These are phyloP conservation scores for Ogataea pignaliae DNA, from an alignment of 805 yeast species.

Conservation along the genomic window DNA sequence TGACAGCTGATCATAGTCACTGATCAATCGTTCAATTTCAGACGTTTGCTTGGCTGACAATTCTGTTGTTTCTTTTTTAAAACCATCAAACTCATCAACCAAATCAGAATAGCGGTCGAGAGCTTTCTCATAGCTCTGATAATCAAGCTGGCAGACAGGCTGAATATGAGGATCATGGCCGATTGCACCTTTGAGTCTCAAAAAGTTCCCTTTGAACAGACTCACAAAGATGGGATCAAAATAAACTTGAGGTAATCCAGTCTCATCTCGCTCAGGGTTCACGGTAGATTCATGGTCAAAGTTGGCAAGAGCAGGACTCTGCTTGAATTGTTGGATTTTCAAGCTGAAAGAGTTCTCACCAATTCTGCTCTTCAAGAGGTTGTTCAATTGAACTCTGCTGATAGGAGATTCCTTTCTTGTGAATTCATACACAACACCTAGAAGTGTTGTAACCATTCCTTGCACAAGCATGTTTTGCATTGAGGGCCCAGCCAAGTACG, in stretches of 20 bases:
- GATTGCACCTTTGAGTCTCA: constrained; percentile 64
- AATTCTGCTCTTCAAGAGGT: constrained; percentile 61
- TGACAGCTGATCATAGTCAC: constrained; percentile 32
- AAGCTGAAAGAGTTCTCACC: constrained; percentile 78
- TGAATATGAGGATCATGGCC: constrained; percentile 71
- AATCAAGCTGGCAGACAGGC: constrained; percentile 63
- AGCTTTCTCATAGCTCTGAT: constrained; percentile 49
- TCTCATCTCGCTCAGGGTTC: constrained; percentile 58
- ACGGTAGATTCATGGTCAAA: constrained; percentile 49
- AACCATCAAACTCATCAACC: constrained; percentile 11
- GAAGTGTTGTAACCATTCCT: constrained; percentile 64
- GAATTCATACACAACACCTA: constrained; percentile 82
- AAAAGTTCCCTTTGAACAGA: constrained; percentile 63
- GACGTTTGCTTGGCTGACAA: constrained; percentile 13
- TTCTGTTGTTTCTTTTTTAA: constrained; percentile 15
- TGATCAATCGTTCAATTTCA: constrained; percentile 19
- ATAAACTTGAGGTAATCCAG: constrained; percentile 84
- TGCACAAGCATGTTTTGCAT: constrained; percentile 43
- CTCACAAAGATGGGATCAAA: constrained; percentile 62
- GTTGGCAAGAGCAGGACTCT: constrained; percentile 48
- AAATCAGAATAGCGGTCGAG: constrained; percentile 30
- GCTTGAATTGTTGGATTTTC: constrained; percentile 69
- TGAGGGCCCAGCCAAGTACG: constrained; percentile 50
- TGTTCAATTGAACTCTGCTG: constrained; percentile 54
- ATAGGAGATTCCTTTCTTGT: constrained; percentile 57